phyloP scores from a whole-genome alignment of 495 filamentous ascomycete genomes.

The Penicillium pulvis region DNA sequence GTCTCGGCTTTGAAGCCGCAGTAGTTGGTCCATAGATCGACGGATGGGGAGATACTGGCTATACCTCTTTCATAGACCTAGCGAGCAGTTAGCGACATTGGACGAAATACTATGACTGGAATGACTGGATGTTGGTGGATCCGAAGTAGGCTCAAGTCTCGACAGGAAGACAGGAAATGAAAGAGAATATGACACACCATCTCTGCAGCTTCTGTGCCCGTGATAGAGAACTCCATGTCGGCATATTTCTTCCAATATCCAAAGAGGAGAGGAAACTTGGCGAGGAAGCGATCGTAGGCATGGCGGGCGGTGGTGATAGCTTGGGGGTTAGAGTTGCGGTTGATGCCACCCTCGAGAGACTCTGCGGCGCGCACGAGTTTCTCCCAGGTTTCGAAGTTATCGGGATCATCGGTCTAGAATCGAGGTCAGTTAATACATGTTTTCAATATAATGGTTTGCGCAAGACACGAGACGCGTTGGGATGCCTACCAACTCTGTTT shows the following conservation, averaged over 20 bases:
- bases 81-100: conserved; percentile 16
- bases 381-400: conserved; percentile 96
- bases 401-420: conserved; percentile 66
- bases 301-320: conserved; percentile 83
- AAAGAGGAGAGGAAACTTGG: conserved; percentile 94
- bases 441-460: background rate
- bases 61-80: conserved; percentile 95
- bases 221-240: conserved; percentile 94
- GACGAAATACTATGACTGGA: background rate
- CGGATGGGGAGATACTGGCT: conserved; percentile 88
- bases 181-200: conserved; percentile 63
- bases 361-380: conserved; percentile 83
- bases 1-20: conserved; percentile 97
- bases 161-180: background rate
- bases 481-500: conserved; percentile 67
- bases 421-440: conserved; percentile 9
- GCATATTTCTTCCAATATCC: conserved; percentile 99
- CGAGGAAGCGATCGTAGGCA: conserved; percentile 88
- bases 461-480: background rate
- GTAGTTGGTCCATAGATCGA: conserved; percentile 96
- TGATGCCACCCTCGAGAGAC: conserved; percentile 87
- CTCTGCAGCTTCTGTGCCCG: conserved; percentile 94
- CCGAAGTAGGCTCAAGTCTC: background rate
- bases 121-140: background rate
- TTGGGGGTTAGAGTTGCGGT: conserved; percentile 93